Evolutionary conservation across 2,329 filamentous ascomycete genomes (phyloP), one percentile per base, ranked within the genome.

Genomic region (Knufia petricola): DNA sequence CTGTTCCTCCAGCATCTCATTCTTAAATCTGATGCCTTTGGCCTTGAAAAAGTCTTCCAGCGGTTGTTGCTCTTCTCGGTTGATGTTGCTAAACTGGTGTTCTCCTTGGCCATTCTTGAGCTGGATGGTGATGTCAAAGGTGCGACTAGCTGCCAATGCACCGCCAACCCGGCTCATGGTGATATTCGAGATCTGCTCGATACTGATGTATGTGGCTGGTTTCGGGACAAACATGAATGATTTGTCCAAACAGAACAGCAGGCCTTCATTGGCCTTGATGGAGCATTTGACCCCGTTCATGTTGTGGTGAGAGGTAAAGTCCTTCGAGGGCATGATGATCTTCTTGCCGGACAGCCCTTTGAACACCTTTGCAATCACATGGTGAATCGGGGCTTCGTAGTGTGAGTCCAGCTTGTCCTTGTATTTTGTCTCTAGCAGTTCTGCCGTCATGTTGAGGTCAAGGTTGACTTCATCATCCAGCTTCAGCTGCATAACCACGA

Each of bases 221-320:
- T 98, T 98, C 26, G 92, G 92, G 13, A 98, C 92, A 66, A 98
- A 98, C 79, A 98, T 94, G 68, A 98, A 94, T 6, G 89, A 90
- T 70, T 95, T 95, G 69, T 98, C 92, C 58, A 98, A 72, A 65
- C 89, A 95, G 77, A 94, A 98, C 44, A 98, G 74, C 63, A 95
- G 89, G 52, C 94, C 92, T 70, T 98, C 92, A 66, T 94, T 95
- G 47, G 94, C 94, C 71, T 98, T 98, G 79, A 98, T 95, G n/a
- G 89, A 94, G 69, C 92, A 98, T 71, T 98, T 98, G 69, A 98
- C 94, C 50, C 92, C 92, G 58, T 83, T 87, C 66, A 95, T 89
- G 61, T 85, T 81, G 64, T 95, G 88, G 69, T 96, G 92, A 58
- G 85, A 66, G 46, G 83, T 77, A 69, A 98, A 98, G 66, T 95